Percentiles rank a stretch among this genome's conserved stretches.
Conservation (phyloP, 2,329 filamentous ascomycete species). For the Colletotrichum cuscutae region DNA sequence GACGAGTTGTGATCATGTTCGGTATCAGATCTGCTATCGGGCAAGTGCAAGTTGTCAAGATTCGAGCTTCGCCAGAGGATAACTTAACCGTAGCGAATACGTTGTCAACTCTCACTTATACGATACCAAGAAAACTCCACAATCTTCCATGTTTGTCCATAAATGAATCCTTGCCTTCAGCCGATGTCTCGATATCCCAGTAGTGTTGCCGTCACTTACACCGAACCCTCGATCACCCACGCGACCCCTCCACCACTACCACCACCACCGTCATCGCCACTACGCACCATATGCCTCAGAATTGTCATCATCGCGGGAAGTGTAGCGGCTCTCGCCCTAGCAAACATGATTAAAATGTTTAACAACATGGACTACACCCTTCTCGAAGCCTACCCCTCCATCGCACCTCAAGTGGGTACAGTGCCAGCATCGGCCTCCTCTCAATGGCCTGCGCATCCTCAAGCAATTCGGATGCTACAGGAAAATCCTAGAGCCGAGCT, state of each 20-base stretch:
- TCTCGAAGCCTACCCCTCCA: constrained; percentile 52
- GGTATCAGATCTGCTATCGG: background rate
- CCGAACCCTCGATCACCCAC: background rate
- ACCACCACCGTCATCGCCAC: background rate
- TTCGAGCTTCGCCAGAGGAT: background rate
- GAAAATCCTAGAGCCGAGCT: no score
- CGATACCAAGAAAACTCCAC: background rate
- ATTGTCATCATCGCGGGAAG: constrained; percentile 60
- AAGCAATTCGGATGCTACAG: constrained; percentile 53
- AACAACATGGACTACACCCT: constrained; percentile 57
- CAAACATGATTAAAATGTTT: constrained; percentile 52
- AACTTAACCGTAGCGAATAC: background rate
- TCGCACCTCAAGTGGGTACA: constrained; percentile 53
- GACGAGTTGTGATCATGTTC: no score
- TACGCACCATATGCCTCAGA: constrained; percentile 38
- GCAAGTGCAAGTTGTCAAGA: background rate
- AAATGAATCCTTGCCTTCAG: no score
- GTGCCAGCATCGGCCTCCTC: constrained; percentile 57
- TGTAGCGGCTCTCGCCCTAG: constrained; percentile 50
- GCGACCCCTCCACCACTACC: background rate
- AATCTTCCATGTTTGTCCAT: background rate
- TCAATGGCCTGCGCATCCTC: constrained; percentile 55
- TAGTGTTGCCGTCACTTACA: background rate
- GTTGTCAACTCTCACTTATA: background rate
- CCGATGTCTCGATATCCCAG: background rate